These are phyloP conservation scores for Nelumbo lutea DNA, from an alignment of 164 flowering plant species.

Conservation along the genomic window DNA sequence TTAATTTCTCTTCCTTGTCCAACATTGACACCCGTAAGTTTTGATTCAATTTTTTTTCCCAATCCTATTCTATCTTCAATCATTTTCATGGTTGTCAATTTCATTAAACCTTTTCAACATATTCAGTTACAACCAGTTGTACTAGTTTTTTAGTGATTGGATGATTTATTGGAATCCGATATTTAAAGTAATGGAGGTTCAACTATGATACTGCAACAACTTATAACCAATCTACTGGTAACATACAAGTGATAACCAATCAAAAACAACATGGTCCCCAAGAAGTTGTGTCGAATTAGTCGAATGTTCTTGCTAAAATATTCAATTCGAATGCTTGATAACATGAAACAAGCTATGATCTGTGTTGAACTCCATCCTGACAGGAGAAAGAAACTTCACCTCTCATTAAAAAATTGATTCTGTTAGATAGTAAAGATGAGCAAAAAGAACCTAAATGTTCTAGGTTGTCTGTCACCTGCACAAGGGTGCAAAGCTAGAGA, in stretches of 20 bases:
- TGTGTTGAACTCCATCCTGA: neutral
- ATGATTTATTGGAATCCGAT: no score
- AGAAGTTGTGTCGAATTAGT: constrained; percentile 17
- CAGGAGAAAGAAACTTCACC: constrained; percentile 17
- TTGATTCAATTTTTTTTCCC: neutral
- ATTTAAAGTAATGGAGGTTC: no score
- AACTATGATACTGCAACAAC: no score
- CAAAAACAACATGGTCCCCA: neutral
- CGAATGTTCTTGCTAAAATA: neutral
- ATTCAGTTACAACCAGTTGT: no score
- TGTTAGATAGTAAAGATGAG: constrained; percentile 83
- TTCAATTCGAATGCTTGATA: neutral
- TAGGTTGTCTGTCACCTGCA: constrained; percentile 30
- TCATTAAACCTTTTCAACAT: neutral
- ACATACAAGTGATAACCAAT: no score
- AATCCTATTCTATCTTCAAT: neutral
- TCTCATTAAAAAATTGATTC: constrained; percentile 34
- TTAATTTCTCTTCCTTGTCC: constrained; percentile 32
- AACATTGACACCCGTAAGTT: constrained; percentile 52
- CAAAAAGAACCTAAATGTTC: constrained; percentile 41
- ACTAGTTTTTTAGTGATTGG: no score
- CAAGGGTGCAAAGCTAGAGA: constrained; percentile 32
- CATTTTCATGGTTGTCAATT: neutral
- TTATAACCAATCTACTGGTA: no score
- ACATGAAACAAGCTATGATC: no score